These are phyloP conservation scores for Hanseniaspora sp. DNA, from an alignment of 1,139 yeast genomes.

Conservation along the genomic window DNA sequence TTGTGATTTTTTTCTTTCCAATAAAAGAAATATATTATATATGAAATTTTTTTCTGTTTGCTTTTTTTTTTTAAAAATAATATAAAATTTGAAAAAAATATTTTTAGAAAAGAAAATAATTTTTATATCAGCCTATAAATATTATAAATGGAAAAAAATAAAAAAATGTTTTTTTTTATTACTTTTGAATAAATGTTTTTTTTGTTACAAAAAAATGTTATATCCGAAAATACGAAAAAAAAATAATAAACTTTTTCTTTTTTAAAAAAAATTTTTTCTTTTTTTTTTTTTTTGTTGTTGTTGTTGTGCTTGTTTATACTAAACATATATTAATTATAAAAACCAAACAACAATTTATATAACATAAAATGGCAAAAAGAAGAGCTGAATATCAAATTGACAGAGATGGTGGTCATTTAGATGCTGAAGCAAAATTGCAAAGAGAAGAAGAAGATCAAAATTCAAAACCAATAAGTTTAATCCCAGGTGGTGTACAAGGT, in stretches of 20 bases:
- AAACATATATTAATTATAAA: background rate
- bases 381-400: conserved; percentile 51
- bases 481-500: conserved; percentile 50
- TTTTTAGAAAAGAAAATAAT: too few species aligned
- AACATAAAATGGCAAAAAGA: conserved; percentile 47
- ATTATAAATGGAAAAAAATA: background rate
- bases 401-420: conserved; percentile 30
- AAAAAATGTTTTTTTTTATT: background rate
- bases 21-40: too few species aligned
- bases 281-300: too few species aligned
- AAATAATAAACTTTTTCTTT: background rate
- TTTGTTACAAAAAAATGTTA: background rate
- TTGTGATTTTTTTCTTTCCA: too few species aligned
- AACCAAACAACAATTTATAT: background rate
- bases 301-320: background rate
- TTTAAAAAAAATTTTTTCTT: background rate
- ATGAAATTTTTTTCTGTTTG: too few species aligned
- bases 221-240: background rate
- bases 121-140: background rate
- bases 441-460: conserved; percentile 29
- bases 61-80: too few species aligned
- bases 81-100: too few species aligned
- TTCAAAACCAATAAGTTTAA: conserved; percentile 39
- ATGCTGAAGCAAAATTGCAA: conserved; percentile 8
- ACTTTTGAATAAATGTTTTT: background rate